Evolutionary conservation across 768 basidiomycete species (phyloP), one percentile per base, ranked within the genome.

Genomic region (Phlebiopsis gigantea): DNA sequence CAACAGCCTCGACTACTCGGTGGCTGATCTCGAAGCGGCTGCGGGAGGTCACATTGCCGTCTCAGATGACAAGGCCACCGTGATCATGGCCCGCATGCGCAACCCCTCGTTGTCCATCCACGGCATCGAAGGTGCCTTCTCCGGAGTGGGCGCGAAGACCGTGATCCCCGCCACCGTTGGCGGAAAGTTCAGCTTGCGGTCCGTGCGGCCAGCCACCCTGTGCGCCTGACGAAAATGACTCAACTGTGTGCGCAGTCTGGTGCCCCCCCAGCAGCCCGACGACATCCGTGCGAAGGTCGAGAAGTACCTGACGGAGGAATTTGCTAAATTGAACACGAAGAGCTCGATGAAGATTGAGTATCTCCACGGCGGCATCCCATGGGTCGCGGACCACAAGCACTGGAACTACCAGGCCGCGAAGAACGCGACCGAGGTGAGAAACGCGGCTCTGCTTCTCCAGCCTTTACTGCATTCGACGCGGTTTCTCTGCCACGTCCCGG

Each of bases 71-170:
- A 95, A 93, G 68, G 83, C 84, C 26, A 71, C 74, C 9, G 81
- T 88, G 25, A 75, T 98, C 42, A 98, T 96, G 93, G 91, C 88
- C 29, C 84, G 92, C 62, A 97, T 97, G 95, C 82, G 93, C 26
- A 77, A 82, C 64, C 90, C 94, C 1, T 87, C 86, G 57, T 79
- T 98, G 59, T 93, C 91, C 1, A 72, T 98, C 24, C 95, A 98
- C 68, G 95, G 95, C 9, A 95, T 98, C 65, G 91, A 97, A 72
- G 94, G 94, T 50, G 95, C 94, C 1, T 96, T 95, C 76, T 90
- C 82, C 53, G 84, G 82, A 0, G 79, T 80, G 0, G 91, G 92
- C 2, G 82, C 79, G 21, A 93, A 92, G 81, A 97, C 95, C 0
- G 95, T 97, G 65, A 98, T 97, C 57, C 95, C 95, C 0, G 91